Evolutionary conservation across 1,139 yeast genomes (phyloP), one percentile per base, ranked within the genome.

Genomic region (Blastobotrys raffinosifermentans): DNA sequence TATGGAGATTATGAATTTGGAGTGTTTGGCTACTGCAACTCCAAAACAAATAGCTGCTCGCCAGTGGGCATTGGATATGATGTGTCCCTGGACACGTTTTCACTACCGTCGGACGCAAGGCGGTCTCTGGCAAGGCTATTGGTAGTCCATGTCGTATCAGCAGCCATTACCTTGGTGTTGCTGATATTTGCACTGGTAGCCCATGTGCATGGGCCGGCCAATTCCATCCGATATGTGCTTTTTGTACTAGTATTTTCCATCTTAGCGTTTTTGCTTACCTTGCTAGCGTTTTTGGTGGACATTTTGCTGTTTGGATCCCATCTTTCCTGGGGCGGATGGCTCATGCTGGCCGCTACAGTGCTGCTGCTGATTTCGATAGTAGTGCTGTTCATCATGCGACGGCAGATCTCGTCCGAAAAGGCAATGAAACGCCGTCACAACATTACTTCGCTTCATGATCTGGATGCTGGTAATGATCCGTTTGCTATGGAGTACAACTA

Each of bases 141-240:
- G 39, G 75, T 89, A 31, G 75, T 85, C 14, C 87, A 83, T 47
- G 94, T 94, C 0, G 75, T 89, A 22, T 85, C 94, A 3, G 76
- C 85, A 11, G 94, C 89, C 0, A 66, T 85, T 55, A 77, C 84
- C n/a, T 67, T 80, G 37, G 49, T 82, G 7, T 58, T 78, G 44
- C 50, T 69, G 22, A 23, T 64, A 5, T 51, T 60, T 35, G 54
- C 72, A 0, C 35, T 68, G 4, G 32, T 68, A 19, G 57, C 72
- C 8, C 70, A 68, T 40, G 53, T 62, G 51, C 60, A 59, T 26
- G 60, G 63, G 0, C 66, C 69, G 3, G 53, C 61, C 3, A 36
- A 50, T 19, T 60, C 66, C 15, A 54, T 65, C n/a, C 42, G 58
- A 4, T 67, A 58, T 37, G 50, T 70, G 36, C 50, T 69, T 22